Conservation (phyloP, 441 rosid species). For the Syzygium malaccense region DNA sequence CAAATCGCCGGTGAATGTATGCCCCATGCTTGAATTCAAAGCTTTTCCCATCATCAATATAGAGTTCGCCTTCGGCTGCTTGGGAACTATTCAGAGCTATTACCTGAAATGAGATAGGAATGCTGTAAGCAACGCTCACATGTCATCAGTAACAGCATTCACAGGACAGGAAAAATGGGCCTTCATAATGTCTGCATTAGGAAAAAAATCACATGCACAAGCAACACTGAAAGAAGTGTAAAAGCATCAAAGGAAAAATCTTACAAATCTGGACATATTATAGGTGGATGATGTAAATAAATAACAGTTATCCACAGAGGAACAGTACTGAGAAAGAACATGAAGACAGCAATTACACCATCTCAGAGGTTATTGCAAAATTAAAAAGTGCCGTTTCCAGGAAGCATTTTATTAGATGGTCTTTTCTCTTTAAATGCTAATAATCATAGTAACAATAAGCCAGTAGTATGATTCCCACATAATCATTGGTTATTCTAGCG, state of each 20-base stretch:
- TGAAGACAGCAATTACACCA: not conserved
- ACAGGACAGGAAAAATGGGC: not conserved
- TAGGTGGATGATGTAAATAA: not conserved
- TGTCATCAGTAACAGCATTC: not conserved
- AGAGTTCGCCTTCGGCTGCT: conserved; percentile 92
- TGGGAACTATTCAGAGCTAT: conserved; percentile 86
- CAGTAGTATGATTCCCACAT: not conserved
- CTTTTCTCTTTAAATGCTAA: not conserved
- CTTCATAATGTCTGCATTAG: not conserved
- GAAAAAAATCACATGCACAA: not conserved
- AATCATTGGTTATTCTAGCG: not conserved
- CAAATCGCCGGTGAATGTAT: conserved; percentile 70
- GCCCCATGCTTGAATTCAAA: conserved; percentile 64
- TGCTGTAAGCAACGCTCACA: not conserved
- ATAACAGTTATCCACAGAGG: not conserved
- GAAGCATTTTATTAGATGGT: not conserved
- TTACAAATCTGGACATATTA: not conserved
- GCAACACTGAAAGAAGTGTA: not conserved
- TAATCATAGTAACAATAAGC: not conserved
- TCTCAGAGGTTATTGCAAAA: not conserved
- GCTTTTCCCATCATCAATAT: conserved; percentile 88
- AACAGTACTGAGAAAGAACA: not conserved
- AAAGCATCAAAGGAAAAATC: not conserved
- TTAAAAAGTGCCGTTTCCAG: not conserved
- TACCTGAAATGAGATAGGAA: conserved; percentile 35